Evolutionary conservation across 805 yeast genomes (phyloP), one percentile per base, ranked within the genome.

Genomic region (Candida chauliodis): DNA sequence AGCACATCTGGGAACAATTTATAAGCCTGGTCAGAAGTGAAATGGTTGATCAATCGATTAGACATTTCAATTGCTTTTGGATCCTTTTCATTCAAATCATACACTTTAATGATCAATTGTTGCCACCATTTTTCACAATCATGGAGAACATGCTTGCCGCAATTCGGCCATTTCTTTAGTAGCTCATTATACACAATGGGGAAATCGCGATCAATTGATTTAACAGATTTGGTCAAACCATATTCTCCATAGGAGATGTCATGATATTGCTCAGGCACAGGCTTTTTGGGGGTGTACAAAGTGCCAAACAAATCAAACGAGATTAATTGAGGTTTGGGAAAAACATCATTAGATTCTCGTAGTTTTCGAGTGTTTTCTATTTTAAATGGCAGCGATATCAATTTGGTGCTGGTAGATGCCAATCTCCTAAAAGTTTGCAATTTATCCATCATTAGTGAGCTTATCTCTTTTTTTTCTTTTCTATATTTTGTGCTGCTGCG

Each of bases 281-380:
- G 76, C 20, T 59, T 58, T 14, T 62, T 65, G 2, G 89, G 84
- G 0, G 74, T 61, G 51, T 79, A 81, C 7, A 83, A 54, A 0
- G 90, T 83, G 30, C 77, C 79, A 58, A 79, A 83, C 0, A 81
- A 84, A 56, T 83, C 91, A 38, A 82, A 70, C 1, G 88, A 76
- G 0, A 83, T 57, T 3, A 80, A 52, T 27, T 60, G 62, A 5
- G 81, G 79, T 51, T 66, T 39, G 48, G 73, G 41, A 48, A 60
- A 62, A 11, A 14, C 32, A 15, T 46, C 28, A 7, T 46, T 41
- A 0, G 63, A 49, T 21, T 59, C 64, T 41, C 63, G 44, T 15
- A 60, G 47, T 33, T 40, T 51, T 26, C 57, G 46, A 13, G 51
- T 44, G 20, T 53, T 51, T 21, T 49, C 52, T 24, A 51, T 39